Conservation (phyloP, 371 early-diverging fungal genomes). For the Mucor sp. region DNA sequence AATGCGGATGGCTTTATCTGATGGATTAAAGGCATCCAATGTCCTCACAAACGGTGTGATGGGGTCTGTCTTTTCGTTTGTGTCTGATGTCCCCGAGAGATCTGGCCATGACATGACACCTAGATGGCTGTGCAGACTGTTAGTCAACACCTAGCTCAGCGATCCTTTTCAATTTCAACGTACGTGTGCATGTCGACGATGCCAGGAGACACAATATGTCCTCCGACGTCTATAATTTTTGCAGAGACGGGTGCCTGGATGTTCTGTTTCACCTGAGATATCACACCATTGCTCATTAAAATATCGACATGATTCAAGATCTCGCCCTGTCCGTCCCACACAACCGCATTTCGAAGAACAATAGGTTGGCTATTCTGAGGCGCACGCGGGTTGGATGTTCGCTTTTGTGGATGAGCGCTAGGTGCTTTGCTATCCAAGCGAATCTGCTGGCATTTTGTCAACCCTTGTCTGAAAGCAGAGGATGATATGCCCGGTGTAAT, state of each 20-base stretch:
- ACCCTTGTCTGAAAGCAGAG: background rate
- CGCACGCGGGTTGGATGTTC: constrained; percentile 5
- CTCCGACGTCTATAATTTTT: constrained; percentile 61
- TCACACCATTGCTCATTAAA: constrained; percentile 51
- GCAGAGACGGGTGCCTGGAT: constrained; percentile 23
- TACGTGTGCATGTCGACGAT: constrained; percentile 80
- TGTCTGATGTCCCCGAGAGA: constrained; percentile 55
- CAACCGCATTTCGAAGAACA: constrained; percentile 52
- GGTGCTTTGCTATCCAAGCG: constrained; percentile 59
- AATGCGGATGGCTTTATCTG: constrained; percentile 65
- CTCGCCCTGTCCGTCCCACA: constrained; percentile 62
- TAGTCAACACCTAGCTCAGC: background rate
- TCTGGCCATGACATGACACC: constrained; percentile 69
- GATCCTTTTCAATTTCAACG: background rate
- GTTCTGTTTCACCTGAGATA: constrained; percentile 40
- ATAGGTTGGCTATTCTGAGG: constrained; percentile 19
- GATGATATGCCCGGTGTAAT: constrained; percentile 14
- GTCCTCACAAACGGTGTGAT: constrained; percentile 60
- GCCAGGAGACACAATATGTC: constrained; percentile 73
- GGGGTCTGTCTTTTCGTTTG: constrained; percentile 69
- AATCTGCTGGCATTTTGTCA: constrained; percentile 32
- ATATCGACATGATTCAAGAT: constrained; percentile 52
- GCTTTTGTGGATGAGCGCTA: background rate
- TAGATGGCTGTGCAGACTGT: constrained; percentile 41
- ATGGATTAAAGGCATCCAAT: constrained; percentile 62